These are phyloP conservation scores for Phytophthora syringae DNA, from an alignment of 352 stramenopile genomes.

Conservation along the genomic window DNA sequence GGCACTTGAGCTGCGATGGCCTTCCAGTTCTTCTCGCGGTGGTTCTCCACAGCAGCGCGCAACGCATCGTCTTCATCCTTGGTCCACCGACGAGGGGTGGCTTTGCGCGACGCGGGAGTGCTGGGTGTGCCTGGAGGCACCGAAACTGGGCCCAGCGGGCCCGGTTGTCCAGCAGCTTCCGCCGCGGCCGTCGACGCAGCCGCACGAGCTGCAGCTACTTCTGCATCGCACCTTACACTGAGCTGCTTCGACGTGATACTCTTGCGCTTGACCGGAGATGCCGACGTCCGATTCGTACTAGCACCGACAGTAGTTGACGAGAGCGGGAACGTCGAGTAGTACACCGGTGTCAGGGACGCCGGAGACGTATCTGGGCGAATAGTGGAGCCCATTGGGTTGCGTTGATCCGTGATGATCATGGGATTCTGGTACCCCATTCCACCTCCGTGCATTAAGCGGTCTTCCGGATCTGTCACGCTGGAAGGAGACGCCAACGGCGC, in stretches of 20 bases:
- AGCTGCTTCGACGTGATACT: slow-evolving; percentile 82
- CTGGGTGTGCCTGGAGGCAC: slow-evolving; percentile 23
- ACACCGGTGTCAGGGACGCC: slow-evolving; percentile 54
- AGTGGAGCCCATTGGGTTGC: slow-evolving; percentile 18
- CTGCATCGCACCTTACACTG: slow-evolving; percentile 42
- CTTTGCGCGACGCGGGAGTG: slow-evolving; percentile 64
- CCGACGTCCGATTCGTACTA: slow-evolving; percentile 14
- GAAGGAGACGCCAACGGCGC: slow-evolving; percentile 45
- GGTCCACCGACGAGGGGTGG: slow-evolving; percentile 85
- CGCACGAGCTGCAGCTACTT: slow-evolving; percentile 46
- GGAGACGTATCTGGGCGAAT: slow-evolving; percentile 43
- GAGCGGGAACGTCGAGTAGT: slow-evolving; percentile 46
- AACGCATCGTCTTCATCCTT: slow-evolving; percentile 91
- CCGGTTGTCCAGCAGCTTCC: slow-evolving; percentile 17
- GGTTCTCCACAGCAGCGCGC: slow-evolving; percentile 81
- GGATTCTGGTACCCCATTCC: slow-evolving; percentile 33
- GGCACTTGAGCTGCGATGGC: slow-evolving; percentile 89
- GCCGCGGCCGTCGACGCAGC: slow-evolving; percentile 27
- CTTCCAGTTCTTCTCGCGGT: slow-evolving; percentile 93
- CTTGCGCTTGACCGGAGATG: slow-evolving; percentile 77
- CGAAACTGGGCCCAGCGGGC: slow-evolving; percentile 28
- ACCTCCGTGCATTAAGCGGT: slow-evolving; percentile 27
- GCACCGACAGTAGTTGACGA: slow-evolving; percentile 8
- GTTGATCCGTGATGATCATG: slow-evolving; percentile 36
- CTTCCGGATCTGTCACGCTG: slow-evolving; percentile 24